These are phyloP conservation scores for Magnaporthiopsis incrustans DNA, from an alignment of 2,329 filamentous ascomycete species.

Conservation along the genomic window DNA sequence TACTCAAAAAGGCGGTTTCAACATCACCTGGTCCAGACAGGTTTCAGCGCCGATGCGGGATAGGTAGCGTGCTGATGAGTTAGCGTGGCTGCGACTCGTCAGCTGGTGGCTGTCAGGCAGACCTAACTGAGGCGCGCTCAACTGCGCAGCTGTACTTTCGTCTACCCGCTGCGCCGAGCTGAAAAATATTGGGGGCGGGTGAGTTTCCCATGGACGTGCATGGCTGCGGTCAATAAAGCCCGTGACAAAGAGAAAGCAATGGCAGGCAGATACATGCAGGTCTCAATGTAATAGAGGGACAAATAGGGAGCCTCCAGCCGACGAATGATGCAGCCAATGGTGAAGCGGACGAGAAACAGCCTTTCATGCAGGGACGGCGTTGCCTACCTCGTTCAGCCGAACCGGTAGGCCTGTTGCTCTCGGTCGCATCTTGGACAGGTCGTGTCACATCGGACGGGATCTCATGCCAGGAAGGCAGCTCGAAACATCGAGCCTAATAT, in stretches of 20 bases:
- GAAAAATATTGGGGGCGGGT: neutral
- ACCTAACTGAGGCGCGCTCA: neutral
- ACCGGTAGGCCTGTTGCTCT: neutral
- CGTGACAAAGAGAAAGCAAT: too few species aligned
- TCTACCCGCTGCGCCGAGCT: neutral
- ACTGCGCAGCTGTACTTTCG: neutral
- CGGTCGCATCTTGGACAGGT: neutral
- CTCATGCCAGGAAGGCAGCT: neutral
- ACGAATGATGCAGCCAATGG: neutral
- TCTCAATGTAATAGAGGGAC: neutral
- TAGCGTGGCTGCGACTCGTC: neutral
- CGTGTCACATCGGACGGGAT: neutral
- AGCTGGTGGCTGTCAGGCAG: neutral
- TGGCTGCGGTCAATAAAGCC: neutral
- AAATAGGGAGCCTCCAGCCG: neutral
- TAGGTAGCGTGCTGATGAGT: neutral
- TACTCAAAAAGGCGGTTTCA: neutral
- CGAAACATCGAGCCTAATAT: neutral
- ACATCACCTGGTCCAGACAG: too few species aligned
- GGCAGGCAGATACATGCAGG: too few species aligned
- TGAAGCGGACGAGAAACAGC: neutral
- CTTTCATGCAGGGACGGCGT: neutral
- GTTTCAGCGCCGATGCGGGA: neutral
- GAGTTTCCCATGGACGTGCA: neutral
- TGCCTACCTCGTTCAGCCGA: neutral